Percentiles rank a stretch among this genome's conserved stretches.
phyloP scores from a whole-genome alignment of 495 filamentous ascomycete genomes.

The Choiromyces venosus region DNA sequence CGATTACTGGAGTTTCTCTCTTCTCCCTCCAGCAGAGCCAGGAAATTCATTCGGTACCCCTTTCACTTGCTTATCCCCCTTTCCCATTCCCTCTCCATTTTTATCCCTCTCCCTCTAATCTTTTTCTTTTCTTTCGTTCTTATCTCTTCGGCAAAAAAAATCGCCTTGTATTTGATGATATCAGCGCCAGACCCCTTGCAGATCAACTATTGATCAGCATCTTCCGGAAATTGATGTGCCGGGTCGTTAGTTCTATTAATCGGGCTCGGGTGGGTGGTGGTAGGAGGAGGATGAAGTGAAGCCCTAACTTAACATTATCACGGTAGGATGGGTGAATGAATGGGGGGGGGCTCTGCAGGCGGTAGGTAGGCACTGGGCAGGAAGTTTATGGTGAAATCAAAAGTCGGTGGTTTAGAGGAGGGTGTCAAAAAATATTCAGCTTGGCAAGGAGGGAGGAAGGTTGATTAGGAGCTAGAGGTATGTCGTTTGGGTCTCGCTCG shows the following conservation, averaged over 20 bases:
- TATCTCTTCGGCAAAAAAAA: background rate
- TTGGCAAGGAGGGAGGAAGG: background rate
- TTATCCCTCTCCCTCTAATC: background rate
- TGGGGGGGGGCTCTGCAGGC: background rate
- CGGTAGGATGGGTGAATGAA: background rate
- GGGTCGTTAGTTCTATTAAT: slow-evolving; percentile 1
- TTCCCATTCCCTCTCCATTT: background rate
- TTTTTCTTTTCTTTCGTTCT: background rate
- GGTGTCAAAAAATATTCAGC: slow-evolving; percentile 1
- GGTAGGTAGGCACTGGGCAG: background rate
- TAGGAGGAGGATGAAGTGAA: background rate
- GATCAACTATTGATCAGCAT: background rate
- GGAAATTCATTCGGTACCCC: background rate
- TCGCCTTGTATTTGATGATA: background rate
- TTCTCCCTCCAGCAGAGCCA: background rate
- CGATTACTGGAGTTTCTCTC: background rate
- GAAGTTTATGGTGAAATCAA: slow-evolving; percentile 1
- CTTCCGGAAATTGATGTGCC: background rate
- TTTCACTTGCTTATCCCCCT: background rate
- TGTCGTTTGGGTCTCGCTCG: background rate
- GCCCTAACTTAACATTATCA: background rate
- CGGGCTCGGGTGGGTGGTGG: slow-evolving; percentile 1
- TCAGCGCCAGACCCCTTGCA: background rate
- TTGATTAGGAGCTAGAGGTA: background rate
- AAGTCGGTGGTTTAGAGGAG: background rate